These are phyloP conservation scores for Anthracocystis setariae DNA, from an alignment of 1,284 basidiomycete species.

Conservation along the genomic window DNA sequence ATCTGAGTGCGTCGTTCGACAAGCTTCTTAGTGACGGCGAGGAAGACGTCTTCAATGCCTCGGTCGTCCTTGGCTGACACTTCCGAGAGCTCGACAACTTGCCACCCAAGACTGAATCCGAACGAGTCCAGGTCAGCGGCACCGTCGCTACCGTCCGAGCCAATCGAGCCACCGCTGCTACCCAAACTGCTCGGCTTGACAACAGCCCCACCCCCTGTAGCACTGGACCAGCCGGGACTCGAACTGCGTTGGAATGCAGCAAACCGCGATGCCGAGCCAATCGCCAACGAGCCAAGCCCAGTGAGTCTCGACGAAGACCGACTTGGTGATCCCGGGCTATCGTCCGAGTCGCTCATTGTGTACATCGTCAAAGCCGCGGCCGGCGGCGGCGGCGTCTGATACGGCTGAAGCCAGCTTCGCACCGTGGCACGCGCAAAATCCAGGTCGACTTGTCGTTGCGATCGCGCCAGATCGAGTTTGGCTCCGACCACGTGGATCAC, in stretches of 20 bases:
- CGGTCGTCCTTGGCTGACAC: constrained; percentile 55
- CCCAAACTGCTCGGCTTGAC: constrained; percentile 31
- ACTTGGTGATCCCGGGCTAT: constrained; percentile 70
- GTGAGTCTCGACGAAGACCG: constrained; percentile 82
- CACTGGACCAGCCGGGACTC: too few species aligned
- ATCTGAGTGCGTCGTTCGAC: constrained; percentile 48
- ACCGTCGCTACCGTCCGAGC: constrained; percentile 25
- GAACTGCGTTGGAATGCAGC: constrained; percentile 25
- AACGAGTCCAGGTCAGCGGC: constrained; percentile 6
- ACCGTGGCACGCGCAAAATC: constrained; percentile 76
- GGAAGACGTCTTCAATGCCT: constrained; percentile 51
- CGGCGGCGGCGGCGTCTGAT: not conserved
- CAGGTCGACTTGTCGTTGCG: constrained; percentile 72
- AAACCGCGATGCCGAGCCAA: constrained; percentile 29
- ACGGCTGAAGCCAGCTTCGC: constrained; percentile 70
- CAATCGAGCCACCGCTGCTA: constrained; percentile 23
- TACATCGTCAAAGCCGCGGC: not conserved
- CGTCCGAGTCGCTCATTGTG: not conserved
- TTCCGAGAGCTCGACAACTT: constrained; percentile 51
- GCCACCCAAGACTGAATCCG: constrained; percentile 31
- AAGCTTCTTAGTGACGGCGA: constrained; percentile 51
- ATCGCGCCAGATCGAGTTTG: constrained; percentile 77
- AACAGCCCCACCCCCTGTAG: too few species aligned
- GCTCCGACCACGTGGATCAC: constrained; percentile 92
- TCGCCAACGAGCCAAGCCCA: constrained; percentile 70